Conservation (phyloP, 495 filamentous ascomycete genomes). For the Aspergillus indologenus region DNA sequence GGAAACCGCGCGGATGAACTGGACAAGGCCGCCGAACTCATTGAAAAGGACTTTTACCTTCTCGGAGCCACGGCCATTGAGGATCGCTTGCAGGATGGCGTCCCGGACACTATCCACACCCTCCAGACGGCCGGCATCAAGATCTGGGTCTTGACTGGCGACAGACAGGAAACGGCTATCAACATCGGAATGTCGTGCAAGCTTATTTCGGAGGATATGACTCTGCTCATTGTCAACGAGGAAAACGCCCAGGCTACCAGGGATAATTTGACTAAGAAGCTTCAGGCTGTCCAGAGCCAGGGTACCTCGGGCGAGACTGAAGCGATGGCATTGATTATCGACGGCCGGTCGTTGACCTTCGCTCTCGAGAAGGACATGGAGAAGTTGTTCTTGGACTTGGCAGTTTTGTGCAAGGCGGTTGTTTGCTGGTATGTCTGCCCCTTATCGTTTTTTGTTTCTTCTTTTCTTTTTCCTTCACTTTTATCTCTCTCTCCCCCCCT, state of each 20-base stretch:
- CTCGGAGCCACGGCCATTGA: slow-evolving; percentile 97
- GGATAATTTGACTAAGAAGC: slow-evolving; percentile 86
- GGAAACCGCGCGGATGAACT: slow-evolving; percentile 92
- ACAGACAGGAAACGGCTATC: slow-evolving; percentile 98
- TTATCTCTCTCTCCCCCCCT: too few relatives aligned
- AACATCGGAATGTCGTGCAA: slow-evolving; percentile 99
- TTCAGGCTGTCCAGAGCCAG: slow-evolving; percentile 80
- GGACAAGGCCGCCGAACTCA: slow-evolving; percentile 94
- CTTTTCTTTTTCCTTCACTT: too few relatives aligned
- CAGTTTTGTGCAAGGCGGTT: slow-evolving; percentile 95
- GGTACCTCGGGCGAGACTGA: slow-evolving; percentile 74
- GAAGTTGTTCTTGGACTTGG: slow-evolving; percentile 88
- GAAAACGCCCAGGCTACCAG: slow-evolving; percentile 70
- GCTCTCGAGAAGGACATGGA: slow-evolving; percentile 93
- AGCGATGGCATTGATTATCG: slow-evolving; percentile 90
- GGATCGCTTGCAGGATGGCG: slow-evolving; percentile 94
- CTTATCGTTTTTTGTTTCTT: too few relatives aligned
- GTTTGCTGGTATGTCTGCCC: slow-evolving; percentile 86
- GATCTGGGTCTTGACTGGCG: slow-evolving; percentile 97
- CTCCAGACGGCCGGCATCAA: slow-evolving; percentile 97
- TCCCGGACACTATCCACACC: slow-evolving; percentile 97
- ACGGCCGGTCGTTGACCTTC: slow-evolving; percentile 91
- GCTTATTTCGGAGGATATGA: slow-evolving; percentile 98
- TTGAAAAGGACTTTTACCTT: slow-evolving; percentile 86
- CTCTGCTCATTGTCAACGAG: slow-evolving; percentile 93